Conservation (phyloP, 2,329 filamentous ascomycete genomes). For the Fusarium tupiense region DNA sequence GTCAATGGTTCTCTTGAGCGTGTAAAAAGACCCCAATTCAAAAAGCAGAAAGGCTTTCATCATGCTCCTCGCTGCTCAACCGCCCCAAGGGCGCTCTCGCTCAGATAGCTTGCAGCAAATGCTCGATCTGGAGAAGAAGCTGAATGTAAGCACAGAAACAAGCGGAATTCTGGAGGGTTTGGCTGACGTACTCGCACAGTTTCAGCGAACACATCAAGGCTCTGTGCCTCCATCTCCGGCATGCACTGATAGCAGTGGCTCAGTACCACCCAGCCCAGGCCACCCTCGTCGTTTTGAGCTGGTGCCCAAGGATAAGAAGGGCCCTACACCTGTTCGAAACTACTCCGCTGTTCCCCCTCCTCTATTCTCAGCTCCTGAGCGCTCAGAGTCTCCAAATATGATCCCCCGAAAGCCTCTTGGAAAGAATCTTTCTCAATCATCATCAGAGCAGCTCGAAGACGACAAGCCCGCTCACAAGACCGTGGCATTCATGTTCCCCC, state of each 20-base stretch:
- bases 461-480: conserved; percentile 43
- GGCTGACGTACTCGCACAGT: conserved; percentile 16
- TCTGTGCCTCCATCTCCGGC: conserved; percentile 30
- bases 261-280: conserved; percentile 34
- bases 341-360: conserved; percentile 36
- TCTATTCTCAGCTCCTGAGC: conserved; percentile 25
- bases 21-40: neutral
- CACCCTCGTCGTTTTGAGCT: conserved; percentile 40
- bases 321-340: conserved; percentile 39
- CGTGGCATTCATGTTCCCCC: conserved; percentile 47
- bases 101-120: conserved; percentile 65
- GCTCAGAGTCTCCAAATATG: conserved; percentile 22
- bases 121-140: conserved; percentile 67
- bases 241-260: conserved; percentile 16
- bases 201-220: conserved; percentile 31
- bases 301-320: conserved; percentile 40
- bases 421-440: neutral
- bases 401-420: conserved; percentile 34
- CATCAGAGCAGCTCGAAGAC: conserved; percentile 19
- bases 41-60: neutral
- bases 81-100: conserved; percentile 34
- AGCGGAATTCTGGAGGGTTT: neutral
- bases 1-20: conserved; percentile 23
- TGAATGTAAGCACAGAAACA: conserved; percentile 59
- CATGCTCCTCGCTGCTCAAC: conserved; percentile 31